Evolutionary conservation across 1,284 basidiomycete genomes (phyloP).

Genomic region (Leccinum pachyderme): DNA sequence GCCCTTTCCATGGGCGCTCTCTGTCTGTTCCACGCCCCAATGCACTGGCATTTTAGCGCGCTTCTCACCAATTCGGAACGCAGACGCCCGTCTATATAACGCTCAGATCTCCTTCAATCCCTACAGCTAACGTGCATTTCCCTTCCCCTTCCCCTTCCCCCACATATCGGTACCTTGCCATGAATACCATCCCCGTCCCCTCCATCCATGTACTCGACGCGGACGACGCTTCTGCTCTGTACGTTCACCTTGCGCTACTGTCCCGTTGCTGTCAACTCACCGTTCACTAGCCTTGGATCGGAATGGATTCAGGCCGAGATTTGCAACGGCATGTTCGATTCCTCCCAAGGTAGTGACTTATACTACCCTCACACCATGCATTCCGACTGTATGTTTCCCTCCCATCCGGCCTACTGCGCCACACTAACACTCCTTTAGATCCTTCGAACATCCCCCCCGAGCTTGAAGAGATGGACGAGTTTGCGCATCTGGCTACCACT

Average conservation of each 20-base stretch:
- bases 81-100: conserved; percentile 22
- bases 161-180: background rate
- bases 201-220: conserved; percentile 15
- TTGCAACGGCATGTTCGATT: background rate
- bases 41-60: background rate
- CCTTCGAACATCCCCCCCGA: conserved; percentile 1
- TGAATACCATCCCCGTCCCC: conserved; percentile 21
- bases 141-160: background rate
- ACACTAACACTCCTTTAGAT: conserved; percentile 20
- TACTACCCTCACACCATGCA: conserved; percentile 5
- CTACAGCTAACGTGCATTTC: conserved; percentile 7
- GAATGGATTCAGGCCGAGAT: conserved; percentile 1
- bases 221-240: conserved; percentile 16
- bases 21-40: background rate
- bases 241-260: conserved; percentile 9
- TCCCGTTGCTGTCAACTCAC: conserved; percentile 10
- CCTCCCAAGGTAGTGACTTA: background rate
- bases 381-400: conserved; percentile 7
- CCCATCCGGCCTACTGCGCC: conserved; percentile 8
- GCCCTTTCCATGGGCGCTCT: conserved; percentile 17
- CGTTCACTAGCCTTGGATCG: conserved; percentile 10
- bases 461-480: conserved; percentile 23
- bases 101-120: background rate
- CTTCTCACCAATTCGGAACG: conserved; percentile 7
- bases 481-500: conserved; percentile 15